Evolutionary conservation across 345 rosid species (phyloP), one percentile per base, ranked within the genome.

Genomic region (Lepidium aucheri): DNA sequence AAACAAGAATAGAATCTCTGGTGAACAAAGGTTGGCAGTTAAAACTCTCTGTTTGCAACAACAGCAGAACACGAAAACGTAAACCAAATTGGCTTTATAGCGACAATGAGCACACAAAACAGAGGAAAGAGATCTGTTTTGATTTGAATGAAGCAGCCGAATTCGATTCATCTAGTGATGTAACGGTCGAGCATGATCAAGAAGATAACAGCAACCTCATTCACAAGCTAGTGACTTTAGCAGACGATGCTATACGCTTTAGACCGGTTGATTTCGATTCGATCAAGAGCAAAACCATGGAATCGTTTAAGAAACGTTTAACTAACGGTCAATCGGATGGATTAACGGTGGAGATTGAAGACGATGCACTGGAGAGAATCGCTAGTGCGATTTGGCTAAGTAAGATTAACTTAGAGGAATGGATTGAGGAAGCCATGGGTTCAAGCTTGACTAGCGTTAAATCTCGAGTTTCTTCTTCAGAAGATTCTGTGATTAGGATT

Each of bases 71-170:
- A 8, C 69, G 83, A 0, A 94, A 94, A 53, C 88, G 99, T 34
- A 79, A 85, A 67, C 86, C 86, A n/a, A 82, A 63, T 67, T 90
- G 97, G 96, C 72, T 80, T 36, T 76, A 62, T 3, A 83, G 74
- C 3, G 83, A 81, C 38, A 79, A 76, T 45, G 78, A 87, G 58
- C 11, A 69, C 3, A 76, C 80, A 20, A 90, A 80, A 67, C 82
- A 85, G 42, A 83, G 92, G 76, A 94, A 80, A 71, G 92, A 86
- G 42, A 61, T 84, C 0, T 79, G 88, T 30, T 90, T 94, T 5
- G 99, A 94, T 49, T 78, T 94, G 45, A 94, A 94, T 41, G 94
- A 94, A 75, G 78, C 87, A 3, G 96, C 78, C 0, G 85, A 88
- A 60, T 59, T 71, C 8, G 74, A 87, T 84, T 74, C 76, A 3